These are phyloP conservation scores for Rauvolfia tetraphylla DNA, from an alignment of 257 asterid species.

Conservation along the genomic window DNA sequence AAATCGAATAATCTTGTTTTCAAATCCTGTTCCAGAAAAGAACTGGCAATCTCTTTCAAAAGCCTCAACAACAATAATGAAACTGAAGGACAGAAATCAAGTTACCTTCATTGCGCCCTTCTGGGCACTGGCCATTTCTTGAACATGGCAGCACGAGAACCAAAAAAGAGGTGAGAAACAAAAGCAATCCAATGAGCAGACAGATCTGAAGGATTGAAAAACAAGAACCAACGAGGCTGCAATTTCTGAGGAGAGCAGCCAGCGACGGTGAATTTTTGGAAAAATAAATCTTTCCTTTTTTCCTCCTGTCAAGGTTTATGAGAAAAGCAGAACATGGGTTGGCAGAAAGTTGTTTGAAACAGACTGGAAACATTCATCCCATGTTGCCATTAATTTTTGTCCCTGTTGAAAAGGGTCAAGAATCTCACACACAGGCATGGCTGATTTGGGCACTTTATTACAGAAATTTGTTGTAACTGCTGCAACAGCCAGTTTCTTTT, in stretches of 20 bases:
- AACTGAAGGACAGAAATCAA: constrained; percentile 22
- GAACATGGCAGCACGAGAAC: constrained; percentile 7
- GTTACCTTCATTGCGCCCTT: constrained; percentile 33
- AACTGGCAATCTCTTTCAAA: constrained; percentile 19
- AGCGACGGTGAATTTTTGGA: not conserved
- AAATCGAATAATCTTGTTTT: not conserved
- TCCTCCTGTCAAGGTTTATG: constrained; percentile 7
- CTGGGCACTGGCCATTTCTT: not conserved
- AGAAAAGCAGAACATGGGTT: constrained; percentile 25
- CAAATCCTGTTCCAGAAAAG: constrained; percentile 1
- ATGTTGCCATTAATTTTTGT: too few relatives aligned
- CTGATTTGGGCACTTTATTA: too few relatives aligned
- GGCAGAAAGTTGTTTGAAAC: constrained; percentile 38
- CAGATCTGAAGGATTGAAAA: constrained; percentile 44
- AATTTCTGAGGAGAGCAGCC: constrained; percentile 5
- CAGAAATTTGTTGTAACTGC: too few relatives aligned
- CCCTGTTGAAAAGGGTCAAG: too few relatives aligned
- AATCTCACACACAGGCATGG: too few relatives aligned
- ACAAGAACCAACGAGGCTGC: constrained; percentile 6
- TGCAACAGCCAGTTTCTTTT: too few relatives aligned
- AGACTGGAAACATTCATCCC: constrained; percentile 49
- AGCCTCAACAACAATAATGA: constrained; percentile 18
- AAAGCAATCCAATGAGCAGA: constrained; percentile 22
- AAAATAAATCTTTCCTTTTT: not conserved
- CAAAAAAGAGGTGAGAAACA: constrained; percentile 5